Conservation (phyloP, 768 basidiomycete genomes). For the Tricholoma bakamatsutake region DNA sequence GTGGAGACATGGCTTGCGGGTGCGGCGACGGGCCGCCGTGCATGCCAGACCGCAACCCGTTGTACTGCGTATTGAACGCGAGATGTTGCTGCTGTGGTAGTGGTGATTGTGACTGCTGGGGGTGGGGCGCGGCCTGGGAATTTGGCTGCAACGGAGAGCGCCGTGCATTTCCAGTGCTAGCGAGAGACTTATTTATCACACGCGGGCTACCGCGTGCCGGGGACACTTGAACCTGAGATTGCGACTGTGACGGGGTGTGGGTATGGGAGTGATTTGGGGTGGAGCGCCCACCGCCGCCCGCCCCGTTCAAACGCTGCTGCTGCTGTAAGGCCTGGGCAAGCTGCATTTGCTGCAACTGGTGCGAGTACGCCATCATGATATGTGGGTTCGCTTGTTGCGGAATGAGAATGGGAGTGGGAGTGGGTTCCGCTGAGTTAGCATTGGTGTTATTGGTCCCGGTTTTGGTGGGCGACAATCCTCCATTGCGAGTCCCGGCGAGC, state of each 20-base stretch:
- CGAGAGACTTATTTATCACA: slow-evolving; percentile 22
- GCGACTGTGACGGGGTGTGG: background rate
- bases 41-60: slow-evolving; percentile 25
- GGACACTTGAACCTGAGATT: slow-evolving; percentile 1
- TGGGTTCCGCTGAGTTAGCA: slow-evolving; percentile 2
- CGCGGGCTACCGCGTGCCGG: slow-evolving; percentile 31
- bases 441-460: background rate
- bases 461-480: background rate
- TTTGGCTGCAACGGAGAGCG: slow-evolving; percentile 25
- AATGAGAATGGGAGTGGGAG: background rate
- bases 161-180: slow-evolving; percentile 13
- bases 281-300: background rate
- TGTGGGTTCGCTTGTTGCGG: background rate
- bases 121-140: slow-evolving; percentile 19
- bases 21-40: slow-evolving; percentile 20
- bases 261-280: background rate
- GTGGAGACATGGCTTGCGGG: slow-evolving; percentile 15
- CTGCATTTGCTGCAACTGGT: slow-evolving; percentile 14
- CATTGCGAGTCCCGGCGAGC: slow-evolving; percentile 1
- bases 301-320: slow-evolving; percentile 21
- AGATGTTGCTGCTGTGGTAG: slow-evolving; percentile 19
- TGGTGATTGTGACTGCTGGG: slow-evolving; percentile 16
- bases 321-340: slow-evolving; percentile 21
- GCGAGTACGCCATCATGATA: slow-evolving; percentile 7
- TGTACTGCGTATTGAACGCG: slow-evolving; percentile 27